Percentiles rank a stretch among this genome's conserved stretches.
Conservation (phyloP, 768 basidiomycete genomes). For the Gloeophyllum trabeum region DNA sequence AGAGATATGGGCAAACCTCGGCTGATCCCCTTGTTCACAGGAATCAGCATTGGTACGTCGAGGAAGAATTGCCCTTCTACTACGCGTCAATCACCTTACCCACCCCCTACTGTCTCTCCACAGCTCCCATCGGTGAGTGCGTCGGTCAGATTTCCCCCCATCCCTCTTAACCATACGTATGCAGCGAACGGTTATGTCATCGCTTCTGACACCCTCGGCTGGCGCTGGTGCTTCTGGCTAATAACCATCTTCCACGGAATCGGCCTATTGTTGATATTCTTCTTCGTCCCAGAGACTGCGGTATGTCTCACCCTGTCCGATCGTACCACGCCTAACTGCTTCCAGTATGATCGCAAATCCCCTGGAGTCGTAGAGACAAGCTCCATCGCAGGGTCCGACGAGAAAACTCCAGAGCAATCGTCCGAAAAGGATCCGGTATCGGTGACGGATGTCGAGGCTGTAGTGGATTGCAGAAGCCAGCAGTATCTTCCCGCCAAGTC, state of each 20-base stretch:
- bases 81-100: neutral
- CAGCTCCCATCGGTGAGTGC: neutral
- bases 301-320: slow-evolving; percentile 1
- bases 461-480: neutral
- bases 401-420: neutral
- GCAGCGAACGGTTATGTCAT: neutral
- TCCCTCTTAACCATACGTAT: neutral
- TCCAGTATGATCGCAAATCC: neutral
- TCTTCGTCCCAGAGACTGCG: slow-evolving; percentile 8
- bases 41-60: neutral
- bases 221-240: slow-evolving; percentile 10
- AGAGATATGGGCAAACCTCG: too few species aligned
- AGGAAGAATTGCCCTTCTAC: neutral
- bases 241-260: slow-evolving; percentile 6
- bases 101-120: neutral
- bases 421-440: neutral
- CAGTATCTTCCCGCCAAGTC: neutral
- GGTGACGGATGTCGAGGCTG: neutral
- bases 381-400: neutral
- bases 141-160: neutral
- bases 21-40: neutral
- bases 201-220: neutral
- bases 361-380: neutral
- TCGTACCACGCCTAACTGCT: neutral
- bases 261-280: slow-evolving; percentile 2